Conservation (phyloP, 805 yeast genomes). For the Ogataea nitratoaversa region DNA sequence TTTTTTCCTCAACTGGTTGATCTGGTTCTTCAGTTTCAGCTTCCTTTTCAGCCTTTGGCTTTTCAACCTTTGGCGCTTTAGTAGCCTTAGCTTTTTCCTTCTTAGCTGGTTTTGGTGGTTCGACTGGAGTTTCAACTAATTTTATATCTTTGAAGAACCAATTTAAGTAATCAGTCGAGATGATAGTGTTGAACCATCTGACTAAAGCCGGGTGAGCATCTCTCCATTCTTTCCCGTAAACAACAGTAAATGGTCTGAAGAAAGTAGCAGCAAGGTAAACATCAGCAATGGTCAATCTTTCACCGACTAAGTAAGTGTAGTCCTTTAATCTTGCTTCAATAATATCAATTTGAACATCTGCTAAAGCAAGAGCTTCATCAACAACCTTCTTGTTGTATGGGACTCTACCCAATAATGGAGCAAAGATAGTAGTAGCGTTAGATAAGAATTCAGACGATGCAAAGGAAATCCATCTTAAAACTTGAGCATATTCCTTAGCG, state of each 20-base stretch:
- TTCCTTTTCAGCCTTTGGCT: conserved; percentile 37
- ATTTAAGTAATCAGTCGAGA: conserved; percentile 44
- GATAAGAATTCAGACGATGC: conserved; percentile 63
- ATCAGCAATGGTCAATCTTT: conserved; percentile 44
- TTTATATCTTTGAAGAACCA: conserved; percentile 47
- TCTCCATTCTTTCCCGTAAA: conserved; percentile 51
- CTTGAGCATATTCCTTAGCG: conserved; percentile 56
- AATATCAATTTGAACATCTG: conserved; percentile 37
- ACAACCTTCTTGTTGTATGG: conserved; percentile 75
- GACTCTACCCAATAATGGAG: conserved; percentile 55
- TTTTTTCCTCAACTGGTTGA: conserved; percentile 52
- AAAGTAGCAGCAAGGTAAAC: conserved; percentile 38
- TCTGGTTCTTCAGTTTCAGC: conserved; percentile 22
- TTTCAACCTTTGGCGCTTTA: too few relatives aligned
- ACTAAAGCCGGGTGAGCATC: conserved; percentile 41
- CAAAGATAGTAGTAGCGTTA: conserved; percentile 45
- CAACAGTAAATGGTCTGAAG: conserved; percentile 43
- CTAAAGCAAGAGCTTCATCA: conserved; percentile 29
- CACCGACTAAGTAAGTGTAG: conserved; percentile 45
- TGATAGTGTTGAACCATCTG: conserved; percentile 50
- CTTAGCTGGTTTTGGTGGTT: conserved; percentile 62
- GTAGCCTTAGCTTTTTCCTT: conserved; percentile 74
- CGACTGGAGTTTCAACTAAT: conserved; percentile 62
- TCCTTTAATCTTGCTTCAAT: conserved; percentile 52
- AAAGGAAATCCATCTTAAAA: conserved; percentile 76